Evolutionary conservation across 805 yeast species (phyloP).

Genomic region (Starmerella gropengiesseri): DNA sequence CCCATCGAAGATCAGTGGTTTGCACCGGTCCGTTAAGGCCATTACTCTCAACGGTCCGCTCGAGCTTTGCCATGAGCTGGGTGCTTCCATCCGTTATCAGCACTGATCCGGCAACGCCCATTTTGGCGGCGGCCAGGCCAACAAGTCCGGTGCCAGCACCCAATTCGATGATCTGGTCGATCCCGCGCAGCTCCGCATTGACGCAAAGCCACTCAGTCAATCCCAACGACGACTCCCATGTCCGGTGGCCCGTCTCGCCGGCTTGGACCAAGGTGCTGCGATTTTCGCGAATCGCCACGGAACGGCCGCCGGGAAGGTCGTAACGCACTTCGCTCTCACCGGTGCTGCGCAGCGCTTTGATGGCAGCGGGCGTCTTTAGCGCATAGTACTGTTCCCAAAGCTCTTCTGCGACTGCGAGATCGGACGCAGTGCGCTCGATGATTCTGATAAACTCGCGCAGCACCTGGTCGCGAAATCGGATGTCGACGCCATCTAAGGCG

Average conservation of each 20-base stretch:
- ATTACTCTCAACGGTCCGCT: not conserved
- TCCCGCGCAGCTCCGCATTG: not conserved
- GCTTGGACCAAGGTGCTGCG: constrained; percentile 12
- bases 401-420: constrained; percentile 13
- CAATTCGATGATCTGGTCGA: constrained; percentile 11
- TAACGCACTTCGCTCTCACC: constrained; percentile 5
- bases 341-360: not conserved
- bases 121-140: constrained; percentile 15
- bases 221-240: constrained; percentile 21
- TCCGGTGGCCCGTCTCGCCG: constrained; percentile 21
- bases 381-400: constrained; percentile 17
- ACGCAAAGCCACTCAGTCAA: constrained; percentile 14
- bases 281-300: constrained; percentile 10
- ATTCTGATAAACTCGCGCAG: constrained; percentile 4
- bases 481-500: constrained; percentile 4
- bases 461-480: constrained; percentile 6
- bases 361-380: constrained; percentile 10
- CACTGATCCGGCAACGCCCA: not conserved
- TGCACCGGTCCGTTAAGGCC: not conserved
- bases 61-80: constrained; percentile 4
- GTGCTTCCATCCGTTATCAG: constrained; percentile 18
- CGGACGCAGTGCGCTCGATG: constrained; percentile 5
- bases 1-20: constrained; percentile 13
- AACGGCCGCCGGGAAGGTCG: constrained; percentile 2
- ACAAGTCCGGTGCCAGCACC: constrained; percentile 22